phyloP scores from a whole-genome alignment of 164 flowering plant species.

The Liquidambar formosana region DNA sequence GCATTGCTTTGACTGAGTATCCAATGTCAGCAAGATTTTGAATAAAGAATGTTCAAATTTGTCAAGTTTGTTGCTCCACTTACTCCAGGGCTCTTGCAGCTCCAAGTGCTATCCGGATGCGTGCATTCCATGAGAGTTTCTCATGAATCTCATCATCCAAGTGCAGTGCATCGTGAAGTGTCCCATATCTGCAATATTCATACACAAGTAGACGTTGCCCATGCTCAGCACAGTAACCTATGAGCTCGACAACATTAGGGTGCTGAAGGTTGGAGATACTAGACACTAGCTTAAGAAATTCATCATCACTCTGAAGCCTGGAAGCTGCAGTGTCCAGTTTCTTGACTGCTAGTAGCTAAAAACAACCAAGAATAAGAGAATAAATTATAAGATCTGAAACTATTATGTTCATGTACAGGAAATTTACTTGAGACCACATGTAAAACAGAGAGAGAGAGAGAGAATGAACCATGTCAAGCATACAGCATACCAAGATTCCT shows the following conservation, averaged over 20 bases:
- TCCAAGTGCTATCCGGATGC: constrained; percentile 73
- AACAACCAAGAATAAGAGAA: not conserved
- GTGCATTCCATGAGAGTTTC: constrained; percentile 73
- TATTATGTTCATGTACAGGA: not conserved
- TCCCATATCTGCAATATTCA: constrained; percentile 61
- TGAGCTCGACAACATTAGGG: constrained; percentile 60
- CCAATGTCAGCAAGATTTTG: not conserved
- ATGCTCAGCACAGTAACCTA: constrained; percentile 89
- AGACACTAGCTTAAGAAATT: constrained; percentile 61
- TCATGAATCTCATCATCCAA: constrained; percentile 48
- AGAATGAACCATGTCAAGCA: not conserved
- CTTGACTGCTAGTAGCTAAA: constrained; percentile 75
- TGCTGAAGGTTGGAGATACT: constrained; percentile 53
- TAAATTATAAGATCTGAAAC: constrained; percentile 4
- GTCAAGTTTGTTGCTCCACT: constrained; percentile 30
- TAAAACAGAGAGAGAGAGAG: not conserved
- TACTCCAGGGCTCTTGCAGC: constrained; percentile 91
- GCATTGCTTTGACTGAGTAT: not conserved
- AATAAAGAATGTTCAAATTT: not conserved
- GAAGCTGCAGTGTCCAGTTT: constrained; percentile 52
- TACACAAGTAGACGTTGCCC: constrained; percentile 70
- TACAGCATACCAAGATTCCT: no score
- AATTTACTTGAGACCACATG: not conserved
- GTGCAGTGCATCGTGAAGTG: constrained; percentile 78
- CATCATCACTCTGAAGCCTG: constrained; percentile 43